phyloP scores from a whole-genome alignment of 2,329 filamentous ascomycete species.

The Zymoseptoria crescenta region DNA sequence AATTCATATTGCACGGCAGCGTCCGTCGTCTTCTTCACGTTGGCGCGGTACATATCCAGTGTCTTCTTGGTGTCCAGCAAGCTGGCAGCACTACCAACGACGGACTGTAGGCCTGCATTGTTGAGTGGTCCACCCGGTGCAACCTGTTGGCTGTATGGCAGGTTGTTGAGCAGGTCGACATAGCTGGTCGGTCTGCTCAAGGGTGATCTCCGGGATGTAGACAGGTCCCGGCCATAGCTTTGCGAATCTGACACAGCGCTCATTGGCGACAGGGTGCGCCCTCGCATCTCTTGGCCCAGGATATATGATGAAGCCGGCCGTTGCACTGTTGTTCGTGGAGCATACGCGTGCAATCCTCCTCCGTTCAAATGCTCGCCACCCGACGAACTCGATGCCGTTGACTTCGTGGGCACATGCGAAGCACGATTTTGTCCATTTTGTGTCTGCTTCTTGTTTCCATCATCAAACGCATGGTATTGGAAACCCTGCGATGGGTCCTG shows the following conservation, averaged over 20 bases:
- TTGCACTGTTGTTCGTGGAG: slow-evolving; percentile 37
- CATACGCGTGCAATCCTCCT: neutral
- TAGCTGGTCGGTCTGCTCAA: slow-evolving; percentile 53
- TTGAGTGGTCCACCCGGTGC: slow-evolving; percentile 60
- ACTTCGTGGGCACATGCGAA: slow-evolving; percentile 26
- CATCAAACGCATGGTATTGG: slow-evolving; percentile 43
- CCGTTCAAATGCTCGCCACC: neutral
- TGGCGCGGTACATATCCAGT: slow-evolving; percentile 92
- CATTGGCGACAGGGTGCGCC: slow-evolving; percentile 50
- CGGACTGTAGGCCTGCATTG: slow-evolving; percentile 70
- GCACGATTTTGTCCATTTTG: slow-evolving; percentile 19
- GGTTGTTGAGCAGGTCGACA: slow-evolving; percentile 52
- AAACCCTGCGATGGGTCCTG: slow-evolving; percentile 26
- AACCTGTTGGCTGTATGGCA: slow-evolving; percentile 72
- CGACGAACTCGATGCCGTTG: slow-evolving; percentile 24
- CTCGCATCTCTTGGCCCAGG: slow-evolving; percentile 61
- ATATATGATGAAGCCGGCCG: slow-evolving; percentile 72
- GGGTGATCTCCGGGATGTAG: slow-evolving; percentile 48
- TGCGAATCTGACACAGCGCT: slow-evolving; percentile 38
- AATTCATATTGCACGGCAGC: slow-evolving; percentile 90
- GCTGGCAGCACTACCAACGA: slow-evolving; percentile 82
- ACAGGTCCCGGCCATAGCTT: slow-evolving; percentile 41
- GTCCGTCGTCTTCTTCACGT: slow-evolving; percentile 95
- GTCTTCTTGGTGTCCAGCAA: slow-evolving; percentile 88
- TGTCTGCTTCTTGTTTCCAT: slow-evolving; percentile 21